phyloP scores from a whole-genome alignment of 805 yeast species.

The Scheffersomyces lignosus region DNA sequence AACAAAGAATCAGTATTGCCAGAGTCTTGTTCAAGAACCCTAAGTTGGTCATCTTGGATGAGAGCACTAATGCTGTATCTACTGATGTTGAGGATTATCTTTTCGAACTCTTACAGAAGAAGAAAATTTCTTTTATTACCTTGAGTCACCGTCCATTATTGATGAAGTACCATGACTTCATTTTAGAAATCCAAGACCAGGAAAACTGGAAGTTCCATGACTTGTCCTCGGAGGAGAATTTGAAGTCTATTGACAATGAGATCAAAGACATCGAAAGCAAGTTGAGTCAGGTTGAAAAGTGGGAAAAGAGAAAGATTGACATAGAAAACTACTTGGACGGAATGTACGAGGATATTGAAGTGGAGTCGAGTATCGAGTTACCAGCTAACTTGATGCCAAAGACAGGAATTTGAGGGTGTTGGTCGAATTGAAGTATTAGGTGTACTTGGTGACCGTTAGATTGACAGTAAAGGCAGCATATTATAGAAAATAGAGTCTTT shows the following conservation, averaged over 20 bases:
- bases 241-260: conserved; percentile 71
- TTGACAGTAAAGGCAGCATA: too few relatives aligned
- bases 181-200: conserved; percentile 62
- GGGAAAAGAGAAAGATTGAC: conserved; percentile 61
- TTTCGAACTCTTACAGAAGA: conserved; percentile 70
- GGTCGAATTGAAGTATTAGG: background rate
- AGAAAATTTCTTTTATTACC: conserved; percentile 75
- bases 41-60: conserved; percentile 80
- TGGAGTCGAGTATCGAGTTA: conserved; percentile 7
- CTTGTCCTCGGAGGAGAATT: conserved; percentile 63
- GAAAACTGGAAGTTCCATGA: conserved; percentile 52
- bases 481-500: too few relatives aligned
- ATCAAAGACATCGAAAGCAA: conserved; percentile 64
- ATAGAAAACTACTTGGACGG: conserved; percentile 56
- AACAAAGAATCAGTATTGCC: conserved; percentile 88
- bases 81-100: conserved; percentile 86
- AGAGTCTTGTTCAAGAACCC: conserved; percentile 80
- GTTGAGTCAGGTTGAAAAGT: conserved; percentile 54
- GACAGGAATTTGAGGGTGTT: background rate
- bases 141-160: conserved; percentile 81
- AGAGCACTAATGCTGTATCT: conserved; percentile 90
- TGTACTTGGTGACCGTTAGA: background rate
- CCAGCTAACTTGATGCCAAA: background rate
- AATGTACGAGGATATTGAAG: conserved; percentile 19
- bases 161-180: conserved; percentile 79